Base-by-base conservation (phyloP, 768 basidiomycete genomes). In the Strobilomyces dryophilus region DNA sequence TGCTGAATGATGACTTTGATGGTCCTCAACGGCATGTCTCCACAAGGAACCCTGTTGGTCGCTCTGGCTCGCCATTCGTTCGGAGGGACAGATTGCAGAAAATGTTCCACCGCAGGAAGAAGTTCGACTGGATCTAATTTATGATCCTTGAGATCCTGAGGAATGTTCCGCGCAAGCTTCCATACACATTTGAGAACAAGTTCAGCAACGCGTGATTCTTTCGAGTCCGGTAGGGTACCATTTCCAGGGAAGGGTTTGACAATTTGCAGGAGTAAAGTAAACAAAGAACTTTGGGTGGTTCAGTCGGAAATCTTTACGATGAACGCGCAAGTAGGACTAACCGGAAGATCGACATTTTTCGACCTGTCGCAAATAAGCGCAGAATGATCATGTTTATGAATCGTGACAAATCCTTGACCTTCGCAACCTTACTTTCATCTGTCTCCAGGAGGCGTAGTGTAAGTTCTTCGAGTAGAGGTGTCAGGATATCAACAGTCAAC, bases 361-460 rank as follows among this genome's bases (percentile, higher is more conserved):
- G 79, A 15, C 89, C 88, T 10, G 92, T 93, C 32, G 92, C 89
- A 73, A 99, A 95, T 50, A 97, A 69, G 31, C 95, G 87, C 52
- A 99, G 75, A 56, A 98, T 88, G 53, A 98, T 94, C 91, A 98
- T 95, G 70, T 99, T 99, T 73, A 99, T 95, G 70, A 97, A 98
- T 46, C 91, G 84, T 6, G 93, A 94, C 53, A 98, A 66, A 66
- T 98, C 97, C 66, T 94, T 92, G 39, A 97, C 83, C 64, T 92
- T 88, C 66, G 82, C 83, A 44, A 89, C 80, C 15, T 78, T 71
- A 59, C 84, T 92, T 61, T 94, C 91, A 65, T 98, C 95, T 27
- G 95, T 98, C 67, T 97, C 91, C 18, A 99, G 79, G 20, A 99
- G 79, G 8, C 95, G 85, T 35, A 92, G 70, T 0, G 95, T 95